Evolutionary conservation across 441 rosid species (phyloP).

Genomic region (Capsella rubella): DNA sequence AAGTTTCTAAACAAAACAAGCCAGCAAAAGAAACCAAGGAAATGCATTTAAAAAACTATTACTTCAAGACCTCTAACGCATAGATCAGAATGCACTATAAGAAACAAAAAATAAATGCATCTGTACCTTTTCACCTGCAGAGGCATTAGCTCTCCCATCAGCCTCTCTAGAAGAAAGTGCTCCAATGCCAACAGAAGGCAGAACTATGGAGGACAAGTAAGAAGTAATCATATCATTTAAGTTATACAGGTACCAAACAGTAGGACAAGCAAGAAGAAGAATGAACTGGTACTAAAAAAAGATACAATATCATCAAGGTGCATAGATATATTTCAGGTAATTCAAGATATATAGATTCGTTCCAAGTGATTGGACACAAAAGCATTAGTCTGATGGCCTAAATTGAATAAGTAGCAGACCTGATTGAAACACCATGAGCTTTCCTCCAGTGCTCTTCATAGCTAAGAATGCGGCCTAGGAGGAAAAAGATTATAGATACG

Average conservation of each 20-base stretch:
- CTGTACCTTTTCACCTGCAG: constrained; percentile 84
- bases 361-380: constrained; percentile 12
- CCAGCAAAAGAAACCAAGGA: constrained; percentile 14
- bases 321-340: constrained; percentile 3
- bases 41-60: constrained; percentile 16
- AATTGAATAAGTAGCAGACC: constrained; percentile 51
- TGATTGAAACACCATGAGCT: constrained; percentile 95
- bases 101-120: constrained; percentile 15
- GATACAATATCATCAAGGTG: constrained; percentile 16
- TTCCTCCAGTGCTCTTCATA: constrained; percentile 91
- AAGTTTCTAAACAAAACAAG: constrained; percentile 22
- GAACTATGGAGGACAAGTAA: constrained; percentile 52
- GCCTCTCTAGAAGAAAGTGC: constrained; percentile 95
- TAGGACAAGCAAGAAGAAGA: neutral
- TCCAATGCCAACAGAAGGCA: constrained; percentile 89
- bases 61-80: constrained; percentile 10
- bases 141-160: constrained; percentile 84
- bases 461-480: constrained; percentile 94
- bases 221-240: constrained; percentile 25
- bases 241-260: constrained; percentile 17
- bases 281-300: neutral
- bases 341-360: constrained; percentile 14
- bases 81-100: constrained; percentile 17
- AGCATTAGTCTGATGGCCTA: constrained; percentile 6
- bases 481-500: constrained; percentile 11